These are phyloP conservation scores for Saturnispora zaruensis DNA, from an alignment of 805 yeast genomes.

Conservation along the genomic window DNA sequence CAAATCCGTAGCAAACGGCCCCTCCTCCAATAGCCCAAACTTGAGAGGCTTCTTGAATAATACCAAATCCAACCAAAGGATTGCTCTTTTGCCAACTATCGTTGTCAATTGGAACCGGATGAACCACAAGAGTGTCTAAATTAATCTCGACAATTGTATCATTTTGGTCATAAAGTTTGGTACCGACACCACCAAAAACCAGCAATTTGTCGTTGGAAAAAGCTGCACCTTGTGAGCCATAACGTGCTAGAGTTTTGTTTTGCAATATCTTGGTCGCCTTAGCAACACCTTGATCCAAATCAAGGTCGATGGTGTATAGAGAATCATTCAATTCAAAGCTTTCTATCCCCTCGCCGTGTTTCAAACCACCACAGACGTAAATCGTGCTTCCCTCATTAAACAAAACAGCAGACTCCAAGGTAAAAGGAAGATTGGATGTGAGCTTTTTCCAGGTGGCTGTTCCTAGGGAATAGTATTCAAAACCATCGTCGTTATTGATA, in stretches of 20 bases:
- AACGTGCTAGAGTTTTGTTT: conserved; percentile 34
- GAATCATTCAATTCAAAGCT: conserved; percentile 22
- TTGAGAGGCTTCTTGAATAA: conserved; percentile 15
- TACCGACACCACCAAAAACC: conserved; percentile 20
- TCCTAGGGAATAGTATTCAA: conserved; percentile 20
- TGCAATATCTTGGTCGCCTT: conserved; percentile 14
- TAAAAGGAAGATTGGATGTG: background rate
- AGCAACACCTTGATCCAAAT: conserved; percentile 14
- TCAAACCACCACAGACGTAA: conserved; percentile 41
- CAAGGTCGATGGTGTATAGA: conserved; percentile 29
- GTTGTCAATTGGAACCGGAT: conserved; percentile 25
- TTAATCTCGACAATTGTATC: conserved; percentile 32
- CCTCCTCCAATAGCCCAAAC: conserved; percentile 51
- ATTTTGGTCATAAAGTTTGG: conserved; percentile 25
- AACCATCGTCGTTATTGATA: conserved; percentile 3
- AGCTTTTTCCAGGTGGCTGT: conserved; percentile 7
- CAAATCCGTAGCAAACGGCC: conserved; percentile 77
- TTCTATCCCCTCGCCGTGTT: conserved; percentile 4
- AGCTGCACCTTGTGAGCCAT: conserved; percentile 30
- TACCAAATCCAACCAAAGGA: conserved; percentile 47
- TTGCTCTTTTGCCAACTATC: conserved; percentile 35
- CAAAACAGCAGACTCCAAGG: conserved; percentile 5
- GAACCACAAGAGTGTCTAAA: conserved; percentile 19
- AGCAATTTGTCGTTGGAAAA: conserved; percentile 8
- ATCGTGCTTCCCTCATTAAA: conserved; percentile 26